phyloP scores from a whole-genome alignment of 371 early-diverging fungal species.

The Mortierella sp. region DNA sequence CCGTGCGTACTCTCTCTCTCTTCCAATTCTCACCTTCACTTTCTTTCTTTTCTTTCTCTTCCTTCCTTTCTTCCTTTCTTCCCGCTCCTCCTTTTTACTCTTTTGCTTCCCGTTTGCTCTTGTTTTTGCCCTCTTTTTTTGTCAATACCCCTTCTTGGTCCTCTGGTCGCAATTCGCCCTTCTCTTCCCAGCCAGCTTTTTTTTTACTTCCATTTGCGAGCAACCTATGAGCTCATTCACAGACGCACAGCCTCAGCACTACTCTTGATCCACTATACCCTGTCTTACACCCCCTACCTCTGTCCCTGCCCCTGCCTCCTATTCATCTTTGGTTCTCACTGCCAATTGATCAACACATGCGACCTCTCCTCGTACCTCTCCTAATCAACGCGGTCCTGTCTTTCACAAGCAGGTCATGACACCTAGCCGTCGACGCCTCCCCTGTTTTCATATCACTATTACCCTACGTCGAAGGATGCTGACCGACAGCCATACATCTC shows the following conservation, averaged over 20 bases:
- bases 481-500: too few species aligned
- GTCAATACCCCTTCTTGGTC: not conserved
- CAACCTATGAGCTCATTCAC: not conserved
- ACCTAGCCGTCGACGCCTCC: too few species aligned
- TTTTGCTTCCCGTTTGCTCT: not conserved
- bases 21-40: not conserved
- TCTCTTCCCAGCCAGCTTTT: slow-evolving; percentile 18
- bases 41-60: not conserved
- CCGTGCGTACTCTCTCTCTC: not conserved
- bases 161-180: slow-evolving; percentile 4
- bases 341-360: not conserved
- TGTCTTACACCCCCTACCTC: not conserved
- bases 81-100: not conserved
- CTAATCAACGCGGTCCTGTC: too few species aligned
- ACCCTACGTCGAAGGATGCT: too few species aligned
- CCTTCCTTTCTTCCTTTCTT: not conserved
- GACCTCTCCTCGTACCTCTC: too few species aligned
- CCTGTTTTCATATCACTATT: too few species aligned
- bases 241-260: not conserved
- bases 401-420: too few species aligned
- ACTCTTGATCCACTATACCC: not conserved
- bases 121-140: not conserved
- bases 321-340: not conserved
- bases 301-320: not conserved
- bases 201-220: not conserved